A percentile compares a stretch with the other conserved stretches of the same genome.
Conservation (phyloP, 805 yeast species). For the Starmerella powellii region DNA sequence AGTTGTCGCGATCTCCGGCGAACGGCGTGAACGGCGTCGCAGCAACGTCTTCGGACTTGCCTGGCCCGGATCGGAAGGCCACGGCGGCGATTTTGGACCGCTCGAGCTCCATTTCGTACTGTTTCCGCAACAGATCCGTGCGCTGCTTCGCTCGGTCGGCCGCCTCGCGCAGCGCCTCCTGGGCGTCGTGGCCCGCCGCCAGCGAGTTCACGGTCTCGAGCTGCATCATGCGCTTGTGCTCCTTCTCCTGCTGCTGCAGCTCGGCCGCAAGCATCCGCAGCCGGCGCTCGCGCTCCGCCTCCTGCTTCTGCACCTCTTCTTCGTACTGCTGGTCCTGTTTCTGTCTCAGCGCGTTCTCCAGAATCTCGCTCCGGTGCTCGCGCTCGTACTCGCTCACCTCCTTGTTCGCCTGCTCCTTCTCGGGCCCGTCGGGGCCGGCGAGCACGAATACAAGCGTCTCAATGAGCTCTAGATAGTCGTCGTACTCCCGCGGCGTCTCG, state of each 20-base stretch:
- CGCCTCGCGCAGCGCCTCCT: slow-evolving; percentile 41
- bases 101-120: slow-evolving; percentile 35
- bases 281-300: slow-evolving; percentile 49
- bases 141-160: slow-evolving; percentile 47
- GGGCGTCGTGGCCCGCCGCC: slow-evolving; percentile 36
- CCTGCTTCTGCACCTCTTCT: slow-evolving; percentile 51
- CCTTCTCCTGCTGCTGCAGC: slow-evolving; percentile 45
- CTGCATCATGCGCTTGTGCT: slow-evolving; percentile 34
- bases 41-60: slow-evolving; percentile 11
- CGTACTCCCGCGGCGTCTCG: slow-evolving; percentile 44
- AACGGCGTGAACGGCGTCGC: slow-evolving; percentile 82
- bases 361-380: slow-evolving; percentile 60
- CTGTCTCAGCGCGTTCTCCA: slow-evolving; percentile 61
- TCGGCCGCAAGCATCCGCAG: slow-evolving; percentile 46
- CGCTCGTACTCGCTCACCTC: slow-evolving; percentile 49
- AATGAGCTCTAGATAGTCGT: slow-evolving; percentile 68
- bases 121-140: slow-evolving; percentile 51
- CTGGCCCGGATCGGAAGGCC: slow-evolving; percentile 20
- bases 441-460: slow-evolving; percentile 73
- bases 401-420: slow-evolving; percentile 47
- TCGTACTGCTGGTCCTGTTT: slow-evolving; percentile 60
- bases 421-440: slow-evolving; percentile 56
- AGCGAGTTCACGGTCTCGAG: slow-evolving; percentile 45
- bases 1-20: slow-evolving; percentile 63
- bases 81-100: slow-evolving; percentile 23